Evolutionary conservation across 495 filamentous ascomycete genomes (phyloP).

Genomic region (Penicillium nucicola): DNA sequence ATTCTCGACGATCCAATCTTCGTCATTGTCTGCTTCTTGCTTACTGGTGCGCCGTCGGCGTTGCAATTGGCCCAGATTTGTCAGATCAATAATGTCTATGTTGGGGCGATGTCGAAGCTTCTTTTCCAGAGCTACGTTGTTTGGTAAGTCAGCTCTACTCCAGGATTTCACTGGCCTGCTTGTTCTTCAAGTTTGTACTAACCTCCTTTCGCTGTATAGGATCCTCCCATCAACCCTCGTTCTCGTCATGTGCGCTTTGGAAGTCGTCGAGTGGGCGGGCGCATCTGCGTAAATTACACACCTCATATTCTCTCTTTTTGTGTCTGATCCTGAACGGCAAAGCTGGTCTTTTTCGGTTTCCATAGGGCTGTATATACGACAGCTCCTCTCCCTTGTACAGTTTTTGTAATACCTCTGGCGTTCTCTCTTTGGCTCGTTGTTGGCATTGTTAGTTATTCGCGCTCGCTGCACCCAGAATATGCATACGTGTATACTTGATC

Average conservation of each 20-base stretch:
- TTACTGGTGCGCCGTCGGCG: constrained; percentile 91
- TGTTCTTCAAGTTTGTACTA: constrained; percentile 18
- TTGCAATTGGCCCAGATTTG: constrained; percentile 97
- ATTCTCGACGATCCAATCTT: constrained; percentile 98
- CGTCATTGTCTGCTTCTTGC: constrained; percentile 92
- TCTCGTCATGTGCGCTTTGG: constrained; percentile 86
- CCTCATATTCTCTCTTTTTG: neutral
- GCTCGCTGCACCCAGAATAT: neutral
- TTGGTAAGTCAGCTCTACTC: constrained; percentile 59
- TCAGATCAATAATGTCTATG: constrained; percentile 95
- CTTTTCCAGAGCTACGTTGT: constrained; percentile 97
- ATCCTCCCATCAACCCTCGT: constrained; percentile 91
- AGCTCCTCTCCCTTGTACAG: neutral
- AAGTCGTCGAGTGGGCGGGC: constrained; percentile 89
- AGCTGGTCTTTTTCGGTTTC: constrained; percentile 2
- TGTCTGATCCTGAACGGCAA: neutral
- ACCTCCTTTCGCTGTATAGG: constrained; percentile 42
- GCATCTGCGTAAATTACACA: constrained; percentile 3
- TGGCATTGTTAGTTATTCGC: constrained; percentile 1
- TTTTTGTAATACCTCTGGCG: neutral
- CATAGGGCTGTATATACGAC: neutral
- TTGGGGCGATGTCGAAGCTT: constrained; percentile 86
- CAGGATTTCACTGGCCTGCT: no score
- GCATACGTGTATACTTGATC: no score
- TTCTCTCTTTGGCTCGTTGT: neutral